Conservation (phyloP, 495 filamentous ascomycete species). For the Penicillium mononematosum region DNA sequence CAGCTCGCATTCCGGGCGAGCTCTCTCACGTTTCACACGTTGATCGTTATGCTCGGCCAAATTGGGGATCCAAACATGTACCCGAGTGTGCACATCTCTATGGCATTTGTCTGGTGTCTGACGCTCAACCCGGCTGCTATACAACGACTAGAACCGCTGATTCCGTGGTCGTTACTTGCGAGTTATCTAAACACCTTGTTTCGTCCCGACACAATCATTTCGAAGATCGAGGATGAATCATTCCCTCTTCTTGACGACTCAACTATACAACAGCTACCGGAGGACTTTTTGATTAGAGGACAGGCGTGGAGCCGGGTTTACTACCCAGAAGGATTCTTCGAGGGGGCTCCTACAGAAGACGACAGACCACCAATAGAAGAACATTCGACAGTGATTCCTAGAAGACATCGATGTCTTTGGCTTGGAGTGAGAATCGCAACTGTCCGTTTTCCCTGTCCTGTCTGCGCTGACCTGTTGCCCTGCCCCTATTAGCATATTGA, state of each 20-base stretch:
- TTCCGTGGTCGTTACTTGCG: slow-evolving; percentile 69
- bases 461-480: neutral
- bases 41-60: slow-evolving; percentile 57
- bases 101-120: slow-evolving; percentile 68
- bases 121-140: slow-evolving; percentile 52
- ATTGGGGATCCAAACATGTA: slow-evolving; percentile 62
- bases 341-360: slow-evolving; percentile 66
- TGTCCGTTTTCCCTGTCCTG: slow-evolving; percentile 30
- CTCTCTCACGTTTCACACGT: slow-evolving; percentile 45
- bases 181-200: slow-evolving; percentile 64
- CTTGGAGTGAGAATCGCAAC: slow-evolving; percentile 35
- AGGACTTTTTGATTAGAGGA: slow-evolving; percentile 80
- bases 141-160: slow-evolving; percentile 48
- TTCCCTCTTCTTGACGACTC: slow-evolving; percentile 57
- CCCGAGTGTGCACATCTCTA: slow-evolving; percentile 63
- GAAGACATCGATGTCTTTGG: slow-evolving; percentile 9
- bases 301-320: slow-evolving; percentile 68
- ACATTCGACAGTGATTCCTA: neutral
- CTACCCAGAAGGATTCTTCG: slow-evolving; percentile 70
- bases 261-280: slow-evolving; percentile 63
- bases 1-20: slow-evolving; percentile 36
- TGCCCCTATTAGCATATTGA: neutral
- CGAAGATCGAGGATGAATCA: slow-evolving; percentile 46
- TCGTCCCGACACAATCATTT: slow-evolving; percentile 38
- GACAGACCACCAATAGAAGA: slow-evolving; percentile 56